phyloP scores from a whole-genome alignment of 116 monocot species.

The Dioscorea cayenensis region DNA sequence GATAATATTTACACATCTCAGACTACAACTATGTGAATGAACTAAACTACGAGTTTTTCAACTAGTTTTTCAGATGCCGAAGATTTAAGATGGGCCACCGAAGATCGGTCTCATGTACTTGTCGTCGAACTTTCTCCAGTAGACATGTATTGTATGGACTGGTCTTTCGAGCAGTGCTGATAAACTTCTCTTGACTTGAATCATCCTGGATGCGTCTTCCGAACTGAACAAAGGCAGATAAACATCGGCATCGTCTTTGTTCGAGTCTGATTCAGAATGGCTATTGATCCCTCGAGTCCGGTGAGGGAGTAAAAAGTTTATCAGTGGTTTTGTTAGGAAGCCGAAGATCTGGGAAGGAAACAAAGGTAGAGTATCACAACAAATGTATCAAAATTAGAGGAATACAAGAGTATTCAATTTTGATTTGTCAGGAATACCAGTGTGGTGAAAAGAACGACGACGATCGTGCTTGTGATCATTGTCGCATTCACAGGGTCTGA shows the following conservation, averaged over 20 bases:
- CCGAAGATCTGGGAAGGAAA: constrained; percentile 48
- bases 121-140: constrained; percentile 70
- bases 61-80: too few relatives aligned
- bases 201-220: constrained; percentile 5
- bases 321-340: constrained; percentile 46
- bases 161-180: constrained; percentile 52
- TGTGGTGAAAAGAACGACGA: constrained; percentile 71
- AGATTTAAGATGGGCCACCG: constrained; percentile 25
- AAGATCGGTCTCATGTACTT: constrained; percentile 69
- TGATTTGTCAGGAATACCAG: constrained; percentile 28
- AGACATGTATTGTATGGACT: constrained; percentile 51
- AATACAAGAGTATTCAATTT: neutral
- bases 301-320: constrained; percentile 30
- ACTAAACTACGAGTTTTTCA: neutral
- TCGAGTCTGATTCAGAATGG: neutral
- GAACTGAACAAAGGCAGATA: constrained; percentile 12
- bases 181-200: constrained; percentile 29
- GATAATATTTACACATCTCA: too few relatives aligned
- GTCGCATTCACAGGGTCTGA: constrained; percentile 66
- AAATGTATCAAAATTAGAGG: neutral
- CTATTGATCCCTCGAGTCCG: neutral
- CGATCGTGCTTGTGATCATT: constrained; percentile 71
- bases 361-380: neutral
- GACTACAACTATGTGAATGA: too few relatives aligned
- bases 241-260: constrained; percentile 13